These are phyloP conservation scores for Pichia kluyveri DNA, from an alignment of 805 yeast genomes.

Conservation along the genomic window DNA sequence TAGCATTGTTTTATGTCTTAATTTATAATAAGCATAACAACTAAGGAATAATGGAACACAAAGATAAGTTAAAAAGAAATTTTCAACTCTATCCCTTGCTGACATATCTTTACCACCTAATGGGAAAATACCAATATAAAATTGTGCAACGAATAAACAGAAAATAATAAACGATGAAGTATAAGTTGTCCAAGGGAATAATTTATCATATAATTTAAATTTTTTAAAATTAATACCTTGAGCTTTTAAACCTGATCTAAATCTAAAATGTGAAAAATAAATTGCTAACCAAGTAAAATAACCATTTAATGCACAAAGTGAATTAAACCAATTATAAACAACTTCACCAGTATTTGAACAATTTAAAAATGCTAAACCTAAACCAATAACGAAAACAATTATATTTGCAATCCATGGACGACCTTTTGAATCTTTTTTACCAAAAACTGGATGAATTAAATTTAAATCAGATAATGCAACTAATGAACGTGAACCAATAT, in stretches of 20 bases:
- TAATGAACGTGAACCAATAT: conserved; percentile 43
- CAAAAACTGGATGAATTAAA: conserved; percentile 51
- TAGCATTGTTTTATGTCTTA: conserved; percentile 31
- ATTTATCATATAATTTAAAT: conserved; percentile 42
- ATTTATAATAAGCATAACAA: conserved; percentile 49
- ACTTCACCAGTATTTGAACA: conserved; percentile 47
- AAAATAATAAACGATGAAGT: conserved; percentile 34
- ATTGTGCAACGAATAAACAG: conserved; percentile 46
- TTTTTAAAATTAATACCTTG: conserved; percentile 34
- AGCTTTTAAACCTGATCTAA: conserved; percentile 42
- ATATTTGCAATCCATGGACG: conserved; percentile 50
- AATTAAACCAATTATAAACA: conserved; percentile 56
- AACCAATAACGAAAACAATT: conserved; percentile 45
- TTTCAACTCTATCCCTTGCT: conserved; percentile 28
- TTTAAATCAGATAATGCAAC: conserved; percentile 49
- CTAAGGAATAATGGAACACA: conserved; percentile 48
- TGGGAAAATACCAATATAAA: conserved; percentile 60
- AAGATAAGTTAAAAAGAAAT: conserved; percentile 53
- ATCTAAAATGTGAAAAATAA: conserved; percentile 47
- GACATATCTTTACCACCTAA: conserved; percentile 34
- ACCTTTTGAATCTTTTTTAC: conserved; percentile 47
- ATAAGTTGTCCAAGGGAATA: conserved; percentile 40
- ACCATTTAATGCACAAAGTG: conserved; percentile 54
- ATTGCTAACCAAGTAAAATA: conserved; percentile 56
- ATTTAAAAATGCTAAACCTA: conserved; percentile 51